phyloP scores from a whole-genome alignment of 1,284 basidiomycete species.

The Blastosporella zonata region DNA sequence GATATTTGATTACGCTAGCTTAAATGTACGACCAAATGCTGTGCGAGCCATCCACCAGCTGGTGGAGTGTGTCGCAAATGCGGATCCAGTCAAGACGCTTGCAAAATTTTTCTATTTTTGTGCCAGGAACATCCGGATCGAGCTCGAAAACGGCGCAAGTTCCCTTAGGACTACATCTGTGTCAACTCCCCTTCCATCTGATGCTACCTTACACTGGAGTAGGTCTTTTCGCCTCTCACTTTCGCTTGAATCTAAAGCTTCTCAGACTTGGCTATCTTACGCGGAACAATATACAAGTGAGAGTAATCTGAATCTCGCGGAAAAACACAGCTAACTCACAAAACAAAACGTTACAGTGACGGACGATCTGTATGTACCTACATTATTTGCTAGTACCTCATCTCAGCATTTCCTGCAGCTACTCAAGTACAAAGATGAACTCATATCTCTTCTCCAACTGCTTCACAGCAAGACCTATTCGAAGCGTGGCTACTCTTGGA shows the following conservation, averaged over 20 bases:
- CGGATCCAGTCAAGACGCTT: constrained; percentile 75
- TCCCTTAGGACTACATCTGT: constrained; percentile 80
- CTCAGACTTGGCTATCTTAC: constrained; percentile 64
- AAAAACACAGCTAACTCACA: constrained; percentile 6
- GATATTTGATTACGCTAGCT: constrained; percentile 75
- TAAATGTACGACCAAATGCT: constrained; percentile 79
- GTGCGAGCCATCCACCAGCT: constrained; percentile 86
- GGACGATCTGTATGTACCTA: constrained; percentile 50
- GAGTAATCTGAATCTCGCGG: constrained; percentile 23
- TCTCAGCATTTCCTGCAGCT: constrained; percentile 37
- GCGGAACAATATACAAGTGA: constrained; percentile 70
- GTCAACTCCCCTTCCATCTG: constrained; percentile 70
- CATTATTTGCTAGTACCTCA: neutral
- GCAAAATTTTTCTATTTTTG: constrained; percentile 77
- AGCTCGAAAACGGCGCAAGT: constrained; percentile 86
- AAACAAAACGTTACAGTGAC: constrained; percentile 42
- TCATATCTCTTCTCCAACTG: constrained; percentile 65
- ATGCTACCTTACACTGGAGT: constrained; percentile 91
- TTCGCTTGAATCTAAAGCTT: neutral
- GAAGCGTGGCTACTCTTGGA: constrained; percentile 84
- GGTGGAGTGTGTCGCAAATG: constrained; percentile 83
- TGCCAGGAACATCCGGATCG: constrained; percentile 65
- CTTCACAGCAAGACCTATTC: constrained; percentile 74
- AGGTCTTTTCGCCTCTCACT: constrained; percentile 26
- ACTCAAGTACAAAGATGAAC: constrained; percentile 59